Evolutionary conservation across 1,284 basidiomycete genomes (phyloP), one percentile per base, ranked within the genome.

Genomic region (Irpex rosettiformis): DNA sequence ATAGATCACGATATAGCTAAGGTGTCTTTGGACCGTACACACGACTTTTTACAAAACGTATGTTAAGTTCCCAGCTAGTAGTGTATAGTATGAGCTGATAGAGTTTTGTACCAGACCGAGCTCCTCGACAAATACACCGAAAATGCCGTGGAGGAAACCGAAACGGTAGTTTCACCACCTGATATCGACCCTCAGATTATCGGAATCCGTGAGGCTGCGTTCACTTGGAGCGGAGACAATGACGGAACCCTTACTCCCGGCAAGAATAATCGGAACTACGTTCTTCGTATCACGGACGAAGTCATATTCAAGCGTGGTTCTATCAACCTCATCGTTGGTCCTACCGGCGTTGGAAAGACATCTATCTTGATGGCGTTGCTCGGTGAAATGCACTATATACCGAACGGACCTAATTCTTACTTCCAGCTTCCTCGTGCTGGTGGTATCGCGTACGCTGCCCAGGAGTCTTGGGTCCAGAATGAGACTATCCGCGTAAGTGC

Each of bases 381-480:
- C 2, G 83, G 84, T 65, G 82, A 86, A 65, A 81, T 87, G 84
- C 84, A 87, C 64, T 86, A 81, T 64, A 69, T 79, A 16, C 78
- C 82, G 3, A 69, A 73, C 6, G 75, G 76, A 4, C 75, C 80
- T 10, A 79, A 79, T 33, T 82, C 86, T 0, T 88, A 84, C 77
- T 86, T 79, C 69, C 83, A 81, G 60, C 77, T 91, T 5, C 88
- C 89, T n/a, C 78, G 88, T 6, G 71, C 74, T 1, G 79, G 80
- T 10, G 88, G 89, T 4, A 80, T 92, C 3, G 84, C 86, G 0
- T 91, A 89, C 70, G 86, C 88, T 4, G 85, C 88, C 0, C 89
- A 93, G 68, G 88, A 91, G 65, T 84, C 86, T 1, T 93, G 89
- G 89, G 85, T 87, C 3, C 78, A 81, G 64, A 86, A 85, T 64